Evolutionary conservation across 2,329 filamentous ascomycete genomes (phyloP).

Genomic region (Peltaster fructicola): DNA sequence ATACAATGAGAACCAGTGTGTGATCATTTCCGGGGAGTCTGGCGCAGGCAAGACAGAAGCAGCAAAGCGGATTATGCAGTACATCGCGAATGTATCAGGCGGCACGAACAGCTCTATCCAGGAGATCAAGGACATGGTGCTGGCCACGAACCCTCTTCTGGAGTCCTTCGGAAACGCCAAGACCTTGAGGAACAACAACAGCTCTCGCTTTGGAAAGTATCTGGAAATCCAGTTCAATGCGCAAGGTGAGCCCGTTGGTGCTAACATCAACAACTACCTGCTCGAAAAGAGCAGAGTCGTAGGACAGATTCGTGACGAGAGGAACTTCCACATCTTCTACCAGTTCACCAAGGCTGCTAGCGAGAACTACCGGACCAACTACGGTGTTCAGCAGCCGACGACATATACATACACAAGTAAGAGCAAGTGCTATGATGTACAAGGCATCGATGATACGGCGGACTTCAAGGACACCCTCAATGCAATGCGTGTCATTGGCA

Average conservation of each 20-base stretch:
- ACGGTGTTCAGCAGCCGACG: constrained; percentile 78
- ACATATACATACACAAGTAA: constrained; percentile 86
- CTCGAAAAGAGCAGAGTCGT: constrained; percentile 91
- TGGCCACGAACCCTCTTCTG: constrained; percentile 89
- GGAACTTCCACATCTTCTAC: constrained; percentile 99
- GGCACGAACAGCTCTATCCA: constrained; percentile 73
- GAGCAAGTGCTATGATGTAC: constrained; percentile 88
- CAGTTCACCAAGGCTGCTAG: constrained; percentile 93
- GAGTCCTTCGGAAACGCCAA: constrained; percentile 98
- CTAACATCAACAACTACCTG: constrained; percentile 95
- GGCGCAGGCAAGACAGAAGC: constrained; percentile 97
- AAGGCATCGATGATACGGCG: constrained; percentile 77
- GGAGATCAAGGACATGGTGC: constrained; percentile 97
- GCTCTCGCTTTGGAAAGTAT: constrained; percentile 95
- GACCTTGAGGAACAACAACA: constrained; percentile 96
- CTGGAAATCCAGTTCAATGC: constrained; percentile 91
- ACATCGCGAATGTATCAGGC: constrained; percentile 92
- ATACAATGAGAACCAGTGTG: constrained; percentile 96
- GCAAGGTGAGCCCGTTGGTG: constrained; percentile 80
- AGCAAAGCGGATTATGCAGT: constrained; percentile 98
- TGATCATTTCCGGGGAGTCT: constrained; percentile 97
- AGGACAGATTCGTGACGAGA: constrained; percentile 84
- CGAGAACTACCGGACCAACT: constrained; percentile 70
- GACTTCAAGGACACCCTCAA: constrained; percentile 83
- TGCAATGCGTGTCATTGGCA: constrained; percentile 87